A percentile compares a stretch with the other conserved stretches of the same genome.
phyloP scores from a whole-genome alignment of 345 rosid genomes.

The Linum trigynum region DNA sequence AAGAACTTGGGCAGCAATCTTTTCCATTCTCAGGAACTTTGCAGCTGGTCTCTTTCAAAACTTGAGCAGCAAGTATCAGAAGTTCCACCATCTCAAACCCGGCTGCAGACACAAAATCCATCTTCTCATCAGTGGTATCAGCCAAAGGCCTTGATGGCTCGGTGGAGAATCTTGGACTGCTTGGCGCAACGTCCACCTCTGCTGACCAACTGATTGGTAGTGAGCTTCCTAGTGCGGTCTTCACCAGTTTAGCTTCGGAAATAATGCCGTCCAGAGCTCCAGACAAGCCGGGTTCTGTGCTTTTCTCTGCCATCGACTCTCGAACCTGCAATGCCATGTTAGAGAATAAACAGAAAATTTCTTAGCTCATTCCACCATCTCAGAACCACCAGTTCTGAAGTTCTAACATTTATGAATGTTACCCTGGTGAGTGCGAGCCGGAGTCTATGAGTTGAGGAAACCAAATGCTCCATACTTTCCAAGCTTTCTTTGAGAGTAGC shows the following conservation, averaged over 20 bases:
- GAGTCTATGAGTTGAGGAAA: slow-evolving; percentile 67
- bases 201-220: slow-evolving; percentile 90
- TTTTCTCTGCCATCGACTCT: slow-evolving; percentile 35
- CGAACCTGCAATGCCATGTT: slow-evolving; percentile 38
- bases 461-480: slow-evolving; percentile 75
- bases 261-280: slow-evolving; percentile 48
- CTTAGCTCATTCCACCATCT: slow-evolving; percentile 6
- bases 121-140: slow-evolving; percentile 38
- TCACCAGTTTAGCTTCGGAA: slow-evolving; percentile 65
- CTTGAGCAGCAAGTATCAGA: slow-evolving; percentile 62
- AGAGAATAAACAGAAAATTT: slow-evolving; percentile 1
- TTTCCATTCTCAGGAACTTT: slow-evolving; percentile 13
- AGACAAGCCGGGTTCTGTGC: slow-evolving; percentile 17
- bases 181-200: slow-evolving; percentile 41
- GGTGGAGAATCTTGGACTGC: slow-evolving; percentile 17
- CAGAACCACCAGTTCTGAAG: neutral
- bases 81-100: slow-evolving; percentile 99
- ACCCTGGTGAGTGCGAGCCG: slow-evolving; percentile 77
- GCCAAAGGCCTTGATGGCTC: slow-evolving; percentile 11
- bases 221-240: slow-evolving; percentile 84
- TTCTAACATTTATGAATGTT: slow-evolving; percentile 4
- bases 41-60: slow-evolving; percentile 32
- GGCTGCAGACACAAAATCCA: slow-evolving; percentile 72
- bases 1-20: slow-evolving; percentile 7
- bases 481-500: slow-evolving; percentile 84